Evolutionary conservation across 1,139 yeast species (phyloP).

Genomic region (Taphrina flavorubra): DNA sequence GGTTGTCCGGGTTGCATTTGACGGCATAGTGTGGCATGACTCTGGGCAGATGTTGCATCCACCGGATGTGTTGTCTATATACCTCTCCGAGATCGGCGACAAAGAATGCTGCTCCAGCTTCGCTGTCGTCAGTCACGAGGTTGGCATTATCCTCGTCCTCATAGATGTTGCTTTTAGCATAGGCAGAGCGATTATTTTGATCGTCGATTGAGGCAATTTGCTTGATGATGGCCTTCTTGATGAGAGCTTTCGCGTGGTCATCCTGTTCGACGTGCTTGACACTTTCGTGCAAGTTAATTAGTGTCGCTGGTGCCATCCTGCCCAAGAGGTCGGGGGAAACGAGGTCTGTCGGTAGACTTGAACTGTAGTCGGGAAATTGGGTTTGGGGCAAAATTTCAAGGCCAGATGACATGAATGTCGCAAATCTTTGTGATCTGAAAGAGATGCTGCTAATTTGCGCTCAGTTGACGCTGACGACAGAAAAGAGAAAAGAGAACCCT

Average conservation of each 20-base stretch:
- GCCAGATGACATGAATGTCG: constrained; percentile 21
- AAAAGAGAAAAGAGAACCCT: constrained; percentile 28
- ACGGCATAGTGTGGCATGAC: constrained; percentile 85
- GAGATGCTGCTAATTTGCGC: neutral
- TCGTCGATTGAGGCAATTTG: constrained; percentile 19
- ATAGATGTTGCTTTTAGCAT: neutral
- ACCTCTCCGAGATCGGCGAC: constrained; percentile 85
- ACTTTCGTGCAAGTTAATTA: constrained; percentile 9
- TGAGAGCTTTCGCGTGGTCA: constrained; percentile 8
- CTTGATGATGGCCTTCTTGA: constrained; percentile 15
- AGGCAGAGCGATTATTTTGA: neutral
- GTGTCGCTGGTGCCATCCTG: constrained; percentile 25
- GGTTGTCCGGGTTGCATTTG: constrained; percentile 81
- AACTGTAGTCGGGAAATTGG: neutral
- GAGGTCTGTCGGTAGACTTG: neutral
- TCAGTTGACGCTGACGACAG: too few relatives aligned
- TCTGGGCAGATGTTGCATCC: constrained; percentile 71
- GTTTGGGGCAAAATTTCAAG: constrained; percentile 17
- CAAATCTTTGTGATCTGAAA: neutral
- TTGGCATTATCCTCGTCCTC: neutral
- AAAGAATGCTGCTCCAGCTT: constrained; percentile 61
- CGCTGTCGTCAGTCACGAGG: constrained; percentile 12
- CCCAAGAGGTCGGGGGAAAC: neutral
- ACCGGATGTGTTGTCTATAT: constrained; percentile 62
- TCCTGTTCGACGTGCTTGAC: constrained; percentile 5